Evolutionary conservation across 2,329 filamentous ascomycete species (phyloP).

Genomic region (Cercospora janseana): DNA sequence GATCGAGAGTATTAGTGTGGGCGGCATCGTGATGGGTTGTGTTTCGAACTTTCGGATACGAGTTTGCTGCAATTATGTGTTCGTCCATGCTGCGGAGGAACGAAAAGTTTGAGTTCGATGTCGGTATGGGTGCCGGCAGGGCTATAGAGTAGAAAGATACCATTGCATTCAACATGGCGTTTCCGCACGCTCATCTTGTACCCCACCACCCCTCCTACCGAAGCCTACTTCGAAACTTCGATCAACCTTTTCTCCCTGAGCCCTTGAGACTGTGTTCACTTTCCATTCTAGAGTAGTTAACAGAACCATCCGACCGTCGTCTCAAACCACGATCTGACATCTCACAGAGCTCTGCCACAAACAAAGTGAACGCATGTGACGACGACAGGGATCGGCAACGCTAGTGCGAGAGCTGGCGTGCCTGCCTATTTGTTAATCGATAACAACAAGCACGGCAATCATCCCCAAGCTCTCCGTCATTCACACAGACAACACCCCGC

Average conservation of each 20-base stretch:
- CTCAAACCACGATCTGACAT: not conserved
- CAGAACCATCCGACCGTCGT: too few relatives aligned
- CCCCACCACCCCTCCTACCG: not conserved
- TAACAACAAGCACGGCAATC: too few relatives aligned
- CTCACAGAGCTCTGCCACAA: not conserved
- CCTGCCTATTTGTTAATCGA: conserved; percentile 6
- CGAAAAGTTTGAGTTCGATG: not conserved
- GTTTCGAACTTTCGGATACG: too few relatives aligned
- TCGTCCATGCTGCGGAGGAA: not conserved
- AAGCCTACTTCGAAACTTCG: not conserved
- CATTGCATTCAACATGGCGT: conserved; percentile 24
- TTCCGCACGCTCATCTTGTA: not conserved
- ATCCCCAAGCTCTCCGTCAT: too few relatives aligned
- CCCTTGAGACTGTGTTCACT: too few relatives aligned
- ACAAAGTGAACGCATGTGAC: not conserved
- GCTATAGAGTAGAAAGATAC: conserved; percentile 13
- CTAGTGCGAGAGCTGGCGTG: conserved; percentile 1
- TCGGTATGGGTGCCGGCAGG: not conserved
- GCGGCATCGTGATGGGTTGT: too few relatives aligned
- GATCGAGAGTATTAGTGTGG: not conserved
- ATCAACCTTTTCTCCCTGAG: too few relatives aligned
- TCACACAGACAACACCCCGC: not conserved
- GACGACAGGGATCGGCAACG: not conserved
- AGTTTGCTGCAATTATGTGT: too few relatives aligned
- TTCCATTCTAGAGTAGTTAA: too few relatives aligned